Evolutionary conservation across 345 rosid species (phyloP).

Genomic region (Cochlearia excelsa): DNA sequence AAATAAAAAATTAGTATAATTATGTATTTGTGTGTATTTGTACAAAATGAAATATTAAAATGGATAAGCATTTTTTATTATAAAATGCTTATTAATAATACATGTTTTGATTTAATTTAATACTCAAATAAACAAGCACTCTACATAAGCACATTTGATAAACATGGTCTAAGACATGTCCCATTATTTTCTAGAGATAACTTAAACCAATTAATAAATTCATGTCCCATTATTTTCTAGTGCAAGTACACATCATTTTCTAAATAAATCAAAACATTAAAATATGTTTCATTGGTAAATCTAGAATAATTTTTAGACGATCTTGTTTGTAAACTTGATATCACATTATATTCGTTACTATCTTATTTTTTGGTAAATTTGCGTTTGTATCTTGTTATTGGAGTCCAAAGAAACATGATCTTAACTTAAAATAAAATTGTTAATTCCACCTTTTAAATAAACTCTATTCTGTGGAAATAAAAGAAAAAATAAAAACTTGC

Average conservation of each 20-base stretch:
- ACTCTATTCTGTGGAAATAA: slow-evolving; percentile 1
- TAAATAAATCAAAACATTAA: neutral
- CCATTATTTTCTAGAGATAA: neutral
- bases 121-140: too few relatives aligned
- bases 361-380: neutral
- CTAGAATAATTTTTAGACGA: neutral
- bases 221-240: neutral
- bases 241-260: neutral
- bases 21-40: too few relatives aligned
- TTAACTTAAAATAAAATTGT: neutral
- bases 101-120: too few relatives aligned
- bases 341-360: neutral
- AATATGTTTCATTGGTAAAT: neutral
- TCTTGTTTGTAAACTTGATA: neutral
- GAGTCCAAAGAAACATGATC: slow-evolving; percentile 2
- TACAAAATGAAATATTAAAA: too few relatives aligned
- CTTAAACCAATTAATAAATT: neutral
- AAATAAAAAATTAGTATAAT: too few relatives aligned
- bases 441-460: neutral
- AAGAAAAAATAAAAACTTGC: neutral
- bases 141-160: too few relatives aligned
- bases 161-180: too few relatives aligned
- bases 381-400: neutral
- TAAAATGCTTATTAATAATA: too few relatives aligned
- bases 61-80: too few relatives aligned